These are phyloP conservation scores for Boletus smithii DNA, from an alignment of 1,284 basidiomycete species.

Conservation along the genomic window DNA sequence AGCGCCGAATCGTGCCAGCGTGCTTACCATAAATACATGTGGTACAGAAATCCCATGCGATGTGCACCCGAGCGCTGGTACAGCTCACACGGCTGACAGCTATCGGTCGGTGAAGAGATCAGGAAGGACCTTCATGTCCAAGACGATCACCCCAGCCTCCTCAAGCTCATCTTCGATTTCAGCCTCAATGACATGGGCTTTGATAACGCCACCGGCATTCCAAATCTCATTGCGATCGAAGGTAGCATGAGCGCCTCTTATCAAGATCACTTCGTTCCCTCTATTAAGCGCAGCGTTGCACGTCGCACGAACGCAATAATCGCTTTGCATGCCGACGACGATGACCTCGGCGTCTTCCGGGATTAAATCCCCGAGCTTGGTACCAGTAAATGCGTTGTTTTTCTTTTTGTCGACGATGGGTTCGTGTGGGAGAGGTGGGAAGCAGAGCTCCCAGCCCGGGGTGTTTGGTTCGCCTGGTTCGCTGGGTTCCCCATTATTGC, in stretches of 20 bases:
- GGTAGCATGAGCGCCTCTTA: conserved; percentile 61
- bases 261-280: conserved; percentile 62
- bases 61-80: too few relatives aligned
- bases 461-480: conserved; percentile 56
- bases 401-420: conserved; percentile 61
- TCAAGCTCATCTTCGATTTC: conserved; percentile 58
- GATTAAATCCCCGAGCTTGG: conserved; percentile 47
- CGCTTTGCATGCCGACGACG: conserved; percentile 63
- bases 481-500: conserved; percentile 56
- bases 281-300: conserved; percentile 58
- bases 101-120: conserved; percentile 52
- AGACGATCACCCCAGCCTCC: conserved; percentile 57
- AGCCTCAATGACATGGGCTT: conserved; percentile 35
- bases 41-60: too few relatives aligned
- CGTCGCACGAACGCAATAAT: conserved; percentile 63
- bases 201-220: conserved; percentile 49
- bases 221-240: conserved; percentile 60
- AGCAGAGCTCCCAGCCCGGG: conserved; percentile 57
- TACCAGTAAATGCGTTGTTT: conserved; percentile 66
- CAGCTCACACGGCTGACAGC: not conserved
- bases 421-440: conserved; percentile 47
- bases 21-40: conserved; percentile 16
- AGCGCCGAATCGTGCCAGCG: not conserved
- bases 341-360: conserved; percentile 54
- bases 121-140: conserved; percentile 62